phyloP scores from a whole-genome alignment of 2,329 filamentous ascomycete genomes.

The Xylariaceae sp. region DNA sequence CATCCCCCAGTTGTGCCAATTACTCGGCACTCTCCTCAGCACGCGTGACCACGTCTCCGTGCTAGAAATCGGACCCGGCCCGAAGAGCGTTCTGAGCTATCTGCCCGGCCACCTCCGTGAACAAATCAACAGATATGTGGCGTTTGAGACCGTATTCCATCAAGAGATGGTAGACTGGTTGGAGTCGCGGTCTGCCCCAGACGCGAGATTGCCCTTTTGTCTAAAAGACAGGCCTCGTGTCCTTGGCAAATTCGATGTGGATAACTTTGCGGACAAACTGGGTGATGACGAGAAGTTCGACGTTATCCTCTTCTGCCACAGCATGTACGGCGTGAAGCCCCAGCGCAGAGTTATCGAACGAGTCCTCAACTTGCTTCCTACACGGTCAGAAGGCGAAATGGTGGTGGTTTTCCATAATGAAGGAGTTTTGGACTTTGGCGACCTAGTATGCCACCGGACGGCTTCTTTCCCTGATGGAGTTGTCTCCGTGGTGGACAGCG shows the following conservation, averaged over 20 bases:
- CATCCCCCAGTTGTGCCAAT: slow-evolving; percentile 41
- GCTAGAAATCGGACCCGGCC: slow-evolving; percentile 56
- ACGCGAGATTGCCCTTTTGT: slow-evolving; percentile 33
- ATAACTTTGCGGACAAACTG: slow-evolving; percentile 20
- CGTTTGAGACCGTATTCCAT: slow-evolving; percentile 52
- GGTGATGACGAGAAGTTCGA: slow-evolving; percentile 41
- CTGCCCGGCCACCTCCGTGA: slow-evolving; percentile 40
- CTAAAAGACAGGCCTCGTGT: slow-evolving; percentile 39
- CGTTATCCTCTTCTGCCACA: slow-evolving; percentile 57
- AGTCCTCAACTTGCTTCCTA: slow-evolving; percentile 44
- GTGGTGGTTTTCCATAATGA: slow-evolving; percentile 54
- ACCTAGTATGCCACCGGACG: slow-evolving; percentile 44
- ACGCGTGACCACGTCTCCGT: slow-evolving; percentile 43
- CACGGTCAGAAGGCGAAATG: slow-evolving; percentile 36
- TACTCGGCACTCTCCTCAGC: slow-evolving; percentile 39
- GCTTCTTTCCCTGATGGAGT: slow-evolving; percentile 43
- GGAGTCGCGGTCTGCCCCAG: slow-evolving; percentile 15
- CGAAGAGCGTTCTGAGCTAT: slow-evolving; percentile 47
- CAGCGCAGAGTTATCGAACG: slow-evolving; percentile 42
- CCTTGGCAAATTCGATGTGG: slow-evolving; percentile 35
- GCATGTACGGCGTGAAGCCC: slow-evolving; percentile 55
- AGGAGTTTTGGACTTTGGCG: slow-evolving; percentile 38
- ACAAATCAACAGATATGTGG: slow-evolving; percentile 46
- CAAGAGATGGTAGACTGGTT: slow-evolving; percentile 40
- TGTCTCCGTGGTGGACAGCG: slow-evolving; percentile 40